phyloP scores from a whole-genome alignment of 2,329 filamentous ascomycete genomes.

The Ophiostoma triangulosporum region DNA sequence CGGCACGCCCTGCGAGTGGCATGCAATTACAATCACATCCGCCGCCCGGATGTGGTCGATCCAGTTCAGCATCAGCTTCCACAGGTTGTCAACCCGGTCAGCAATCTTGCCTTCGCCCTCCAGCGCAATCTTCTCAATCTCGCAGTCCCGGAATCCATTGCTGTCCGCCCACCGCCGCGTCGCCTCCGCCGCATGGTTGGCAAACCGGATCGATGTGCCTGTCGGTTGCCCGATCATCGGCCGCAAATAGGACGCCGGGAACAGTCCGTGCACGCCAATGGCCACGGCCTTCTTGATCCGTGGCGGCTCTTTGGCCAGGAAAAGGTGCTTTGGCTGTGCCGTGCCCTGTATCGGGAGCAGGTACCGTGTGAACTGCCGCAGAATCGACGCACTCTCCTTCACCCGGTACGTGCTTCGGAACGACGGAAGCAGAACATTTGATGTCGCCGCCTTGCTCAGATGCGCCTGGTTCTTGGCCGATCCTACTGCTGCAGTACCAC shows the following conservation, averaged over 20 bases:
- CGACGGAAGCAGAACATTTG: constrained; percentile 56
- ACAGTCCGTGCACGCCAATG: constrained; percentile 89
- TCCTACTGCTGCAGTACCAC: background rate
- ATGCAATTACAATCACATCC: constrained; percentile 83
- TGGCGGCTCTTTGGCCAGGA: constrained; percentile 51
- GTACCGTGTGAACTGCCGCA: constrained; percentile 51
- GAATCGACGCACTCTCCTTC: constrained; percentile 53
- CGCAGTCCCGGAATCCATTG: constrained; percentile 58
- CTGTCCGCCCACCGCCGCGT: constrained; percentile 71
- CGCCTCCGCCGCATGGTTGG: constrained; percentile 70
- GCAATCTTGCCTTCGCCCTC: constrained; percentile 89
- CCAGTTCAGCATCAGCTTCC: constrained; percentile 91
- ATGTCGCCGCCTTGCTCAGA: constrained; percentile 27
- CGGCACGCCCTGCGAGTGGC: constrained; percentile 90
- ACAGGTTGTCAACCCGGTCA: constrained; percentile 80
- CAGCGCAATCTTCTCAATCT: constrained; percentile 86
- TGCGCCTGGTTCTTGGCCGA: background rate
- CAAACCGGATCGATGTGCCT: constrained; percentile 87
- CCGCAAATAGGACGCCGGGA: constrained; percentile 76
- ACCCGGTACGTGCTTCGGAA: constrained; percentile 55
- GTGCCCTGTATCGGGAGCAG: constrained; percentile 38
- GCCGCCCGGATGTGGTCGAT: constrained; percentile 78
- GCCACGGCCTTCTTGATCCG: constrained; percentile 76
- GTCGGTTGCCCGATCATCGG: constrained; percentile 89
- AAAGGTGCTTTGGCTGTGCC: constrained; percentile 51